Evolutionary conservation across 805 yeast species (phyloP), one percentile per base, ranked within the genome.

Genomic region (Lachancea quebecensis): DNA sequence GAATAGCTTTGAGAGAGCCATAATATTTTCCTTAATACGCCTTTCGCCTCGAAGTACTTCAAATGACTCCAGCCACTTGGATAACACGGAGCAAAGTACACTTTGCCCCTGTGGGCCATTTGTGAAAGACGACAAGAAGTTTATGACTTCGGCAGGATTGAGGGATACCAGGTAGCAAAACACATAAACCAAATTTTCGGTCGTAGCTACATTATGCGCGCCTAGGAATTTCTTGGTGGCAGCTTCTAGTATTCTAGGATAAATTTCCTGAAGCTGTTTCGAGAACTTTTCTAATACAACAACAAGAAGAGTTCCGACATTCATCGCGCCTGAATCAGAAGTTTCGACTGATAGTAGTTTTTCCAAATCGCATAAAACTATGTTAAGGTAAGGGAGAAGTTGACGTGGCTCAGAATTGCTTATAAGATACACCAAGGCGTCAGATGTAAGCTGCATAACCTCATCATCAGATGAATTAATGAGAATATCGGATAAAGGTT

Each of bases 51-150:
- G 72, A 34, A 90, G 76, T 1, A 82, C 79, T 54, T 86, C 91
- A 63, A 87, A 90, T 2, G 87, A 75, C 21, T 77, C 78, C 40
- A 91, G 74, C 98, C 98, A 93, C 42, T 85, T 81, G 2, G 82
- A 81, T 42, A 91, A 60, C 1, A 87, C 77, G 2, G 74, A 64
- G 18, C 68, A 67, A 9, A 89, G 67, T 1, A 84, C 82, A 21
- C 71, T 55, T 2, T 49, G 31, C 3, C 33, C 46, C 2, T 67
- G 66, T 14, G 53, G 58, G 7, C 53, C 59, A 8, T 69, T 45
- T 5, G 52, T 51, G 46, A 77, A 66, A 8, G 65, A 63, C 16
- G 70, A 66, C 42, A 91, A 71, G 46, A 87, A 81, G 34, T 78
- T 70, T 2, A 90, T 65, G 32, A 87, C 80, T 14, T 80, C 80